Conservation (phyloP, 441 rosid species). For the Erodium chrysanthum region DNA sequence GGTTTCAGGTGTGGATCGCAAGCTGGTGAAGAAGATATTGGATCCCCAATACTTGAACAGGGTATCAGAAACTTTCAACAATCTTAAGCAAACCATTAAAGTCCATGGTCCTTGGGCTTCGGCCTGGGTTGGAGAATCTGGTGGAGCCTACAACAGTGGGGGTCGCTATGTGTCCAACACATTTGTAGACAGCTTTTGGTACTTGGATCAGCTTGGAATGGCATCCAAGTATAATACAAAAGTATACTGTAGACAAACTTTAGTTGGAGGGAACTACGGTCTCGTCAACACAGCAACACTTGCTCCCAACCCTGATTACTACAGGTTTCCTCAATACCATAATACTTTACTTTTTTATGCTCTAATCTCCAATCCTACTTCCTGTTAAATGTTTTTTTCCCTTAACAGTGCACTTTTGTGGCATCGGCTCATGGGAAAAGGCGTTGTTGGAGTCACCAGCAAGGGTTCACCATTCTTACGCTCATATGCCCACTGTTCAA, state of each 20-base stretch:
- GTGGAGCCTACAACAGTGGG: conserved; percentile 96
- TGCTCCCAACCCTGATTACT: conserved; percentile 87
- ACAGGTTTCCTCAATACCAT: conserved; percentile 48
- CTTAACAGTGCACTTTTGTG: conserved; percentile 74
- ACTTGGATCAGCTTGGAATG: conserved; percentile 95
- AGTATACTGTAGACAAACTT: not conserved
- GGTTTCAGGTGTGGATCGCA: conserved; percentile 65
- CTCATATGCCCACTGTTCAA: conserved; percentile 77
- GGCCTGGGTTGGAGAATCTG: conserved; percentile 98
- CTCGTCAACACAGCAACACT: conserved; percentile 54
- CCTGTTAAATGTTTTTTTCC: not conserved
- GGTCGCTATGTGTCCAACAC: conserved; percentile 71
- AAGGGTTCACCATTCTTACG: conserved; percentile 58
- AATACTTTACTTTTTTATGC: too few species aligned
- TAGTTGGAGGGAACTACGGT: conserved; percentile 84
- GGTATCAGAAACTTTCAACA: conserved; percentile 49
- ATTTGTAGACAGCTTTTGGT: conserved; percentile 90
- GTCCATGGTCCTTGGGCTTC: conserved; percentile 77
- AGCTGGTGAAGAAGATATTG: conserved; percentile 59
- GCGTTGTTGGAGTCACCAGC: conserved; percentile 46
- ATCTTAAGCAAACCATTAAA: conserved; percentile 41
- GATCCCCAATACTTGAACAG: conserved; percentile 55
- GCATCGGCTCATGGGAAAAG: conserved; percentile 92
- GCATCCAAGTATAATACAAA: conserved; percentile 59
- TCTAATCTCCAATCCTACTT: too few species aligned